Percentiles rank a stretch among this genome's conserved stretches.
Conservation (phyloP, 2,329 filamentous ascomycete genomes). For the Diaporthe humulicola region DNA sequence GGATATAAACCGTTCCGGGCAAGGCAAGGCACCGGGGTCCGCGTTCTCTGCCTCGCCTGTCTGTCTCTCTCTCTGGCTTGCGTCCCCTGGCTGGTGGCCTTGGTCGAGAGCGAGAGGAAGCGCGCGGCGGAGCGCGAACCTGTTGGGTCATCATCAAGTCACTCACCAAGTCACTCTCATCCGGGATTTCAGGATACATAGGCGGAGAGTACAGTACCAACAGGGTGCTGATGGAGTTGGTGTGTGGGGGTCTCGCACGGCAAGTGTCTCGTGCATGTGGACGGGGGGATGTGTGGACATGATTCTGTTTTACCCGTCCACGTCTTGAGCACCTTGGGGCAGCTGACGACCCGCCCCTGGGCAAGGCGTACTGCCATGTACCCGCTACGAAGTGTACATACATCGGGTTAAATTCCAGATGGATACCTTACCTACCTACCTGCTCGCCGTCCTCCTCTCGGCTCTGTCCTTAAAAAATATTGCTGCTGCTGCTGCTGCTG, state of each 20-base stretch:
- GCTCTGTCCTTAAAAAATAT: no score
- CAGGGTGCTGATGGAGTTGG: neutral
- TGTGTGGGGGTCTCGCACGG: constrained; percentile 27
- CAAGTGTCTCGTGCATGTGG: constrained; percentile 27
- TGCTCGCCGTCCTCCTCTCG: no score
- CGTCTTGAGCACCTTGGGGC: constrained; percentile 2
- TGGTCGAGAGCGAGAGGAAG: neutral
- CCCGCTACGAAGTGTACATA: constrained; percentile 27
- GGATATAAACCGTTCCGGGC: constrained; percentile 3
- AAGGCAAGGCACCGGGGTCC: neutral
- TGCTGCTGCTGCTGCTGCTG: neutral
- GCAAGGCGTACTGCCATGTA: constrained; percentile 21
- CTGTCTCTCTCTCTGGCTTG: neutral
- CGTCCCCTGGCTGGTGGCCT: neutral
- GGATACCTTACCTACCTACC: neutral
- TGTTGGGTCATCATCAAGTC: neutral
- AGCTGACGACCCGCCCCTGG: constrained; percentile 8
- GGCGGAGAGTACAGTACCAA: neutral
- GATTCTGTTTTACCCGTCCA: constrained; percentile 17
- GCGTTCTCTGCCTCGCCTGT: neutral
- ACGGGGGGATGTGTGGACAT: neutral
- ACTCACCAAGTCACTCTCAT: neutral
- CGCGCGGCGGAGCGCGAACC: constrained; percentile 8
- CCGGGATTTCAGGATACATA: neutral
- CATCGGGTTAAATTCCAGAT: neutral